These are phyloP conservation scores for Botrytis aclada DNA, from an alignment of 2,329 filamentous ascomycete genomes.

Conservation along the genomic window DNA sequence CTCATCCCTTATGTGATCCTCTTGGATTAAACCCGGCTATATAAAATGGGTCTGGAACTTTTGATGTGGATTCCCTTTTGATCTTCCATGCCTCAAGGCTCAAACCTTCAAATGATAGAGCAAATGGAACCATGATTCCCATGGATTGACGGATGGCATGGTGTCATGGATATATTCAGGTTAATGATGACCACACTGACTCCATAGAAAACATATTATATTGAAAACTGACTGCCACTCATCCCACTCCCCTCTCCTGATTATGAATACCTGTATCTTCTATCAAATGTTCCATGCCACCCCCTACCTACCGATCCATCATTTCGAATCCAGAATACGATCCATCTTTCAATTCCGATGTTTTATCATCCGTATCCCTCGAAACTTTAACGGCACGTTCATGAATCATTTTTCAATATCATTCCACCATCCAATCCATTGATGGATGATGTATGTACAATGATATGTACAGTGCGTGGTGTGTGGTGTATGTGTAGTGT, in stretches of 20 bases:
- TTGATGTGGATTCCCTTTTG: background rate
- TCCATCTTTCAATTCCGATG: background rate
- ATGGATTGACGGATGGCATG: background rate
- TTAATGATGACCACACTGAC: background rate
- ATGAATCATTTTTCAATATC: background rate
- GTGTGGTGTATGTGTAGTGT: background rate
- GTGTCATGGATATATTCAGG: background rate
- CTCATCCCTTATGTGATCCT: background rate
- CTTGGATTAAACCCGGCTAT: background rate
- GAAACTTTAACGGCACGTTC: background rate
- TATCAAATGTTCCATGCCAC: conserved; percentile 2
- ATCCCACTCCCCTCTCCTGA: background rate
- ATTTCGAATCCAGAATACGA: background rate
- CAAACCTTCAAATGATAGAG: background rate
- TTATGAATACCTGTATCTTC: background rate
- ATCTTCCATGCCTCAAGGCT: background rate
- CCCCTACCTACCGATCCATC: background rate
- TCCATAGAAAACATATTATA: conserved; percentile 2
- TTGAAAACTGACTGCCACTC: background rate
- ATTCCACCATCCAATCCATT: background rate
- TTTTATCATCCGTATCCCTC: background rate
- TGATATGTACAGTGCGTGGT: background rate
- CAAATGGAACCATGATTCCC: background rate
- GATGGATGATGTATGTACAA: background rate
- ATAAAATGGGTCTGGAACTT: background rate